Evolutionary conservation across 768 basidiomycete genomes (phyloP).

Genomic region (Tulasnella calospora): DNA sequence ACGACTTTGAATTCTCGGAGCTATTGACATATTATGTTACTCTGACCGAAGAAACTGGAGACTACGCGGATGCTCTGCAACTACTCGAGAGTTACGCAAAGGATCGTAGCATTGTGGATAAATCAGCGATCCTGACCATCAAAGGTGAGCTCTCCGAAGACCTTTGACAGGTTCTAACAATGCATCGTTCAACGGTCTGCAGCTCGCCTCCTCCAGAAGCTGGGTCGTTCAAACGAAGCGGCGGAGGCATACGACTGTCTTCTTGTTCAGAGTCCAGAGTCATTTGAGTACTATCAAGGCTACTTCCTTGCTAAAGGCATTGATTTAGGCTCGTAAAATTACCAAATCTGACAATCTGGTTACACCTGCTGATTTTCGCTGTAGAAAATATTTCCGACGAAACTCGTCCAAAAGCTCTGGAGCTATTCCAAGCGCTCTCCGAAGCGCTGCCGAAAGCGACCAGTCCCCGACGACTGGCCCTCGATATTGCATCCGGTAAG

Average conservation of each 20-base stretch:
- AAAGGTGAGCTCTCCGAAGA: constrained; percentile 49
- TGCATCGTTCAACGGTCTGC: not conserved
- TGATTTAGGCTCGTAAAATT: constrained; percentile 50
- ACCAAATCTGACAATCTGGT: not conserved
- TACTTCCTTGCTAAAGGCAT: constrained; percentile 64
- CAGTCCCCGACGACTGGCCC: constrained; percentile 67
- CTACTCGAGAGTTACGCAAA: constrained; percentile 61
- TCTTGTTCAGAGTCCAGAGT: constrained; percentile 81
- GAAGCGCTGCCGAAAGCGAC: constrained; percentile 60
- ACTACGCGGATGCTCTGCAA: constrained; percentile 37
- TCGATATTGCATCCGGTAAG: constrained; percentile 57
- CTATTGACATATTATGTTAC: constrained; percentile 69
- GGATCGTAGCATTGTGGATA: constrained; percentile 63
- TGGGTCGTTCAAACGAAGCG: constrained; percentile 60
- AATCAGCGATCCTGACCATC: constrained; percentile 59
- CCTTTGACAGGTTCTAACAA: not conserved
- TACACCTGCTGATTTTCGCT: not conserved
- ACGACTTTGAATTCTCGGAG: constrained; percentile 82
- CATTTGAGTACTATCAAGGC: constrained; percentile 65
- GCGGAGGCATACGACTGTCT: constrained; percentile 75
- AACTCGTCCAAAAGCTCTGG: constrained; percentile 50
- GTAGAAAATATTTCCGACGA: constrained; percentile 47
- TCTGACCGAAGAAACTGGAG: constrained; percentile 65
- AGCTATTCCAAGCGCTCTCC: constrained; percentile 56
- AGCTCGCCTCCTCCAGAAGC: constrained; percentile 76